Percentiles rank a stretch among this genome's conserved stretches.
phyloP scores from a whole-genome alignment of 202 grass and related monocot species.

The Carex sylvatica region DNA sequence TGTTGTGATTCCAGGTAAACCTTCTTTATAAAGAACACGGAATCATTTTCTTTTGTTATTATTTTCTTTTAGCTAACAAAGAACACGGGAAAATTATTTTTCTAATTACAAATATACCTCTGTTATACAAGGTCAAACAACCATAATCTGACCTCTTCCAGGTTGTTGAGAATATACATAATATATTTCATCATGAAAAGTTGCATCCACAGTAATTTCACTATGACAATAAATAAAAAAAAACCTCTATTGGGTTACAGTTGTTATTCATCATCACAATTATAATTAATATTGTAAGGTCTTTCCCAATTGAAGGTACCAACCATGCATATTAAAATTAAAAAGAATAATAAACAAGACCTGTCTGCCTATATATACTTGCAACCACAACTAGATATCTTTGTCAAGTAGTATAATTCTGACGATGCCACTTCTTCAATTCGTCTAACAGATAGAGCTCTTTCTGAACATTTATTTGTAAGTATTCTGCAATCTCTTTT shows the following conservation, averaged over 20 bases:
- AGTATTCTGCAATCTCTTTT: neutral
- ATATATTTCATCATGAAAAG: neutral
- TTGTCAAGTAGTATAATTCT: neutral
- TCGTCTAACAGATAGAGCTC: neutral
- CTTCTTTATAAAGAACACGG: too few species aligned
- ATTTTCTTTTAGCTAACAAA: too few species aligned
- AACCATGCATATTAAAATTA: neutral
- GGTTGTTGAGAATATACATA: neutral
- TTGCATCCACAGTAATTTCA: neutral
- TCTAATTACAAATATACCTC: neutral
- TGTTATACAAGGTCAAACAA: neutral
- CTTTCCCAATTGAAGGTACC: neutral
- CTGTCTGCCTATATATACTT: neutral
- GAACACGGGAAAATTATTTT: neutral
- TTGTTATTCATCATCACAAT: neutral
- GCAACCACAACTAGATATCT: neutral
- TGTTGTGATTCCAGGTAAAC: too few species aligned
- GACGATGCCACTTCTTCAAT: constrained; percentile 1
- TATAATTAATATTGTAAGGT: neutral
- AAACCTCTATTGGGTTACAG: neutral
- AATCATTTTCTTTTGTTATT: too few species aligned
- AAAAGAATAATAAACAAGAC: neutral
- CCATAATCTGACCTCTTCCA: neutral
- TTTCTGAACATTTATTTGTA: constrained; percentile 9
- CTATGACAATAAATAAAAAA: neutral